Conservation (phyloP, 2,329 filamentous ascomycete species). For the Parasarocladium wereldwijsianum region DNA sequence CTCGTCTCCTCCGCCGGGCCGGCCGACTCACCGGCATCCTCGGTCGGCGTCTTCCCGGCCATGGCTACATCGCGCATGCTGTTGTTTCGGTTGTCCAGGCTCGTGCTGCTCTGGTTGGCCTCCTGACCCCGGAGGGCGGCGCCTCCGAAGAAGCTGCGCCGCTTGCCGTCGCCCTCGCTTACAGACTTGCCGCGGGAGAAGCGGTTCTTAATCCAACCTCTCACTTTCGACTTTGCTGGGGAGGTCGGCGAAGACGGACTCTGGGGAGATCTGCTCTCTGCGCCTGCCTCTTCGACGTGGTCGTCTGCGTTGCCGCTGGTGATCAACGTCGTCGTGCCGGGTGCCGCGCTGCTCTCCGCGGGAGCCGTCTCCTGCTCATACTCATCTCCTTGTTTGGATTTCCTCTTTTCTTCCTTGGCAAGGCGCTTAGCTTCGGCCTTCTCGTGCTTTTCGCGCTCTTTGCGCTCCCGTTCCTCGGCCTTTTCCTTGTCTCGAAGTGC, state of each 20-base stretch:
- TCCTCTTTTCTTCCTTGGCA: conserved; percentile 38
- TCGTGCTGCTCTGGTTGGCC: conserved; percentile 28
- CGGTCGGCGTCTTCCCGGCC: conserved; percentile 19
- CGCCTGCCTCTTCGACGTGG: neutral
- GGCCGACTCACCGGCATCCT: conserved; percentile 2
- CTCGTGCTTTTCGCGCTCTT: conserved; percentile 35
- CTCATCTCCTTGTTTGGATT: conserved; percentile 13
- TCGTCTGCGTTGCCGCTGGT: neutral
- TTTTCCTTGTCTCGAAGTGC: conserved; percentile 13
- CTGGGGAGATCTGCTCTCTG: neutral
- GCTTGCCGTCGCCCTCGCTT: conserved; percentile 16
- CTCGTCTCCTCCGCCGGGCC: neutral
- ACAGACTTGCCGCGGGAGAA: conserved; percentile 29
- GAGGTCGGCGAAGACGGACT: conserved; percentile 11
- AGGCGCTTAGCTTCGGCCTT: conserved; percentile 38
- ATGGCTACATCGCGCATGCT: conserved; percentile 33
- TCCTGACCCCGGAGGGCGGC: conserved; percentile 27
- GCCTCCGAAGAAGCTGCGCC: conserved; percentile 34
- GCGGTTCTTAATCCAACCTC: conserved; percentile 40
- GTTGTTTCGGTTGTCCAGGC: conserved; percentile 23
- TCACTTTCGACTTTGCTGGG: conserved; percentile 25
- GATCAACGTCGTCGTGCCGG: conserved; percentile 8
- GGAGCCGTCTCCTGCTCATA: conserved; percentile 7
- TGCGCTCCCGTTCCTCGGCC: conserved; percentile 23
- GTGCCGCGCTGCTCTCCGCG: conserved; percentile 3